These are phyloP conservation scores for Ophiostoma fasciatum DNA, from an alignment of 2,329 filamentous ascomycete genomes.

Conservation along the genomic window DNA sequence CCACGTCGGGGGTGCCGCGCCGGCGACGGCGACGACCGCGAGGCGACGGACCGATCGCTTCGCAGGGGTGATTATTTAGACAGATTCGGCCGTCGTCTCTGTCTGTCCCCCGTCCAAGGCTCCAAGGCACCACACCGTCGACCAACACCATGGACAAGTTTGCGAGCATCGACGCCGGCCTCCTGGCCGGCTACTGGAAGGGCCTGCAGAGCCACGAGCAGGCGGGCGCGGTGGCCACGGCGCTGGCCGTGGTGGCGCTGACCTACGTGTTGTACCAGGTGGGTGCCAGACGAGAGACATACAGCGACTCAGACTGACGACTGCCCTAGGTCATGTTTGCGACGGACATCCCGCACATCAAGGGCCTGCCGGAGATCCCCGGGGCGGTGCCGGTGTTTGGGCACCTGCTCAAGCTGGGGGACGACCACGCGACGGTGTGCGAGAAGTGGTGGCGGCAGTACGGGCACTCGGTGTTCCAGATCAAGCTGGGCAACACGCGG, in stretches of 20 bases:
- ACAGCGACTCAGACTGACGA: too few species aligned
- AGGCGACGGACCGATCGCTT: too few species aligned
- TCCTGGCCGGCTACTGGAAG: conserved; percentile 9
- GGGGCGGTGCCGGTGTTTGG: conserved; percentile 45
- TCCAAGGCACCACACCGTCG: background rate
- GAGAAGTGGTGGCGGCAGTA: conserved; percentile 44
- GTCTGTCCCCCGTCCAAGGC: too few species aligned
- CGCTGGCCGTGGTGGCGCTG: conserved; percentile 3
- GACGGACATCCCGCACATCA: conserved; percentile 46
- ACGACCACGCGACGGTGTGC: conserved; percentile 38
- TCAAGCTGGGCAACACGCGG: conserved; percentile 53
- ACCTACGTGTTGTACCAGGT: conserved; percentile 7
- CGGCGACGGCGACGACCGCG: too few species aligned
- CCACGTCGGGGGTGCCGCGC: too few species aligned
- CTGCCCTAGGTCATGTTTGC: conserved; percentile 20
- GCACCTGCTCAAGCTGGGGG: conserved; percentile 45
- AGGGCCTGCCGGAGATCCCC: conserved; percentile 44
- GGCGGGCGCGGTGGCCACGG: conserved; percentile 6
- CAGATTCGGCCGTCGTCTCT: too few species aligned
- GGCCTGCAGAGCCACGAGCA: conserved; percentile 7
- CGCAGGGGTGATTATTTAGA: too few species aligned
- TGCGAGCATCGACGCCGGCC: too few species aligned
- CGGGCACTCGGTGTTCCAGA: conserved; percentile 46
- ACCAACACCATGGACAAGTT: conserved; percentile 6
- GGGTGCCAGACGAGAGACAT: too few species aligned